A percentile compares a stretch with the other conserved stretches of the same genome.
These are phyloP conservation scores for Tympanopsis confertula DNA, from an alignment of 2,329 filamentous ascomycete genomes.

Conservation along the genomic window DNA sequence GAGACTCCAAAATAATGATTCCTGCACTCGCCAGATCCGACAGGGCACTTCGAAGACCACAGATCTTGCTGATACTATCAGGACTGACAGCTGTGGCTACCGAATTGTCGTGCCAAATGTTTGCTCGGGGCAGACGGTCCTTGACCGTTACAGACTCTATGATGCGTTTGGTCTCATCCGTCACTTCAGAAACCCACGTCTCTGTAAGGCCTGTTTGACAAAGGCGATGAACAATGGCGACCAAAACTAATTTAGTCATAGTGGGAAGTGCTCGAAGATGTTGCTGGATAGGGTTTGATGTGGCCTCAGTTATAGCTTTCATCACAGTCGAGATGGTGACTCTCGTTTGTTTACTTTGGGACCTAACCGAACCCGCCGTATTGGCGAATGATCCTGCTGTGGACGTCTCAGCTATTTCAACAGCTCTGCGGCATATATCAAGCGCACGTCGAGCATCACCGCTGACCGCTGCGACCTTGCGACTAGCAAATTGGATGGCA, in stretches of 20 bases:
- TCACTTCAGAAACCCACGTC: not conserved
- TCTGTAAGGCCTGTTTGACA: not conserved
- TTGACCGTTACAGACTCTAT: not conserved
- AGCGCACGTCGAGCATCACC: conserved; percentile 85
- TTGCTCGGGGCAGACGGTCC: not conserved
- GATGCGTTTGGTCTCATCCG: not conserved
- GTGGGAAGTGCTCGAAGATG: not conserved
- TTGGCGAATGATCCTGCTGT: conserved; percentile 21
- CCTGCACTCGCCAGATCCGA: conserved; percentile 79
- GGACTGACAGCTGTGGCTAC: conserved; percentile 30
- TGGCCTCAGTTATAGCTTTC: not conserved
- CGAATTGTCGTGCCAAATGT: too few species aligned
- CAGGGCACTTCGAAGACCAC: conserved; percentile 58
- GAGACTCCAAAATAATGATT: conserved; percentile 71
- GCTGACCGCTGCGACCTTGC: conserved; percentile 92
- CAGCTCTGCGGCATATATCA: conserved; percentile 88
- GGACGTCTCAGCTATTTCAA: conserved; percentile 84
- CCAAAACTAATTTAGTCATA: not conserved
- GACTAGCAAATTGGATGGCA: conserved; percentile 87
- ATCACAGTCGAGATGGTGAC: not conserved
- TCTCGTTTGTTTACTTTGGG: not conserved
- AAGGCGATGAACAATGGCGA: not conserved
- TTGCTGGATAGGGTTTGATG: not conserved
- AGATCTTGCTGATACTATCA: too few species aligned
- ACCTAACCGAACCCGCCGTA: conserved; percentile 17